phyloP scores from a whole-genome alignment of 1,284 basidiomycete species.

The Sanghuangporus weigelae region DNA sequence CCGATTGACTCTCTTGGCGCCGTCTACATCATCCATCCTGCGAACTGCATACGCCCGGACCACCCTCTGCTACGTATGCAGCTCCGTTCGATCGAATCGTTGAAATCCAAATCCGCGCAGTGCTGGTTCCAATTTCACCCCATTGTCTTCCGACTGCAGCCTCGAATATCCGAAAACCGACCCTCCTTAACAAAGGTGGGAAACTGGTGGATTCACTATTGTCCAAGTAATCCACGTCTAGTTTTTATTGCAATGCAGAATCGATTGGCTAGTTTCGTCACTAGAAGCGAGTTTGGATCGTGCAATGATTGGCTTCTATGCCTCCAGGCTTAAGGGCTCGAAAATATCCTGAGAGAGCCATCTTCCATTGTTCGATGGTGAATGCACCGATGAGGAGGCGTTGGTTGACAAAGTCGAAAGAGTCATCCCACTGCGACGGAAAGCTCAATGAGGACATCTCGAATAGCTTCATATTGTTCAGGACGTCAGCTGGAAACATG shows the following conservation, averaged over 20 bases:
- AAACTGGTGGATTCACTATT: not conserved
- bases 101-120: not conserved
- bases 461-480: conserved; percentile 9
- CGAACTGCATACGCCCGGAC: not conserved
- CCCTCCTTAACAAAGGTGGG: not conserved
- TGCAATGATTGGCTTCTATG: conserved; percentile 19
- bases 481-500: conserved; percentile 1
- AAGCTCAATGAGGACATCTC: conserved; percentile 1
- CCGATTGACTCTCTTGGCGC: too few relatives aligned
- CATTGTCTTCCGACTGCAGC: not conserved
- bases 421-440: conserved; percentile 21
- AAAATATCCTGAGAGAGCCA: conserved; percentile 24
- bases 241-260: not conserved
- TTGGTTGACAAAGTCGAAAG: conserved; percentile 29
- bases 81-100: not conserved
- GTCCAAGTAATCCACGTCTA: not conserved
- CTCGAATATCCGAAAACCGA: not conserved
- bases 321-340: conserved; percentile 29
- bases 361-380: conserved; percentile 25
- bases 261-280: not conserved
- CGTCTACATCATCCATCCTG: not conserved
- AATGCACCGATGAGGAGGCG: conserved; percentile 28
- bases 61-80: not conserved
- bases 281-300: not conserved
- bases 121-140: not conserved